These are phyloP conservation scores for Candida stauntonica DNA, from an alignment of 805 yeast species.

Conservation along the genomic window DNA sequence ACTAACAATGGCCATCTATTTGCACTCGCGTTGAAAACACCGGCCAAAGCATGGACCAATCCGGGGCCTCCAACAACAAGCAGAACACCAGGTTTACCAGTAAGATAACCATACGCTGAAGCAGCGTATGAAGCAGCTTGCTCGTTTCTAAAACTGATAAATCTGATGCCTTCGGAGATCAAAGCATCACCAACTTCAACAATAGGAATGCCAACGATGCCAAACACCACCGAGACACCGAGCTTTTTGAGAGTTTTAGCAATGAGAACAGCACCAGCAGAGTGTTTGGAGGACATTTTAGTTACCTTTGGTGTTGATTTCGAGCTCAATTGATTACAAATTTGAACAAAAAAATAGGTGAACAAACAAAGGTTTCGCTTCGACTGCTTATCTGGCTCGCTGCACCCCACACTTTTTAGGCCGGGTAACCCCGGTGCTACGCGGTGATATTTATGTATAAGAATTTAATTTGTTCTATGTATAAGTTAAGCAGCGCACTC, in stretches of 20 bases:
- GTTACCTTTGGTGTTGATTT: neutral
- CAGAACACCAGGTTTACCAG: constrained; percentile 60
- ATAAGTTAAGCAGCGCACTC: constrained; percentile 34
- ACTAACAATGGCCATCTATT: constrained; percentile 66
- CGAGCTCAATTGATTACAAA: neutral
- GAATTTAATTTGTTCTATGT: neutral
- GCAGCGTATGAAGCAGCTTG: constrained; percentile 78
- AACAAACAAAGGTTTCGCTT: neutral
- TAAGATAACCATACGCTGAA: constrained; percentile 61
- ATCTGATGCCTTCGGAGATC: constrained; percentile 48
- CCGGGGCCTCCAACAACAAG: constrained; percentile 79
- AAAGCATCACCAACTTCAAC: constrained; percentile 65
- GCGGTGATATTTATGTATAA: too few species aligned
- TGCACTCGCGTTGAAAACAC: constrained; percentile 55
- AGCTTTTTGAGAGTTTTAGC: constrained; percentile 43
- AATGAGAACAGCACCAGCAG: constrained; percentile 42
- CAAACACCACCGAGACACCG: constrained; percentile 57
- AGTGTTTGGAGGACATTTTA: neutral
- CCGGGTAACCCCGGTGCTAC: too few species aligned
- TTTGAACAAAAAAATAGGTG: neutral
- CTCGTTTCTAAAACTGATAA: constrained; percentile 63
- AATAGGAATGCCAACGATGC: constrained; percentile 73
- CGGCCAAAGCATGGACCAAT: constrained; percentile 61
- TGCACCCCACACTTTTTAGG: too few species aligned
- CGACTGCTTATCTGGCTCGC: too few species aligned